A percentile compares a stretch with the other conserved stretches of the same genome.
These are phyloP conservation scores for Trametes villosa DNA, from an alignment of 768 basidiomycete genomes.

Conservation along the genomic window DNA sequence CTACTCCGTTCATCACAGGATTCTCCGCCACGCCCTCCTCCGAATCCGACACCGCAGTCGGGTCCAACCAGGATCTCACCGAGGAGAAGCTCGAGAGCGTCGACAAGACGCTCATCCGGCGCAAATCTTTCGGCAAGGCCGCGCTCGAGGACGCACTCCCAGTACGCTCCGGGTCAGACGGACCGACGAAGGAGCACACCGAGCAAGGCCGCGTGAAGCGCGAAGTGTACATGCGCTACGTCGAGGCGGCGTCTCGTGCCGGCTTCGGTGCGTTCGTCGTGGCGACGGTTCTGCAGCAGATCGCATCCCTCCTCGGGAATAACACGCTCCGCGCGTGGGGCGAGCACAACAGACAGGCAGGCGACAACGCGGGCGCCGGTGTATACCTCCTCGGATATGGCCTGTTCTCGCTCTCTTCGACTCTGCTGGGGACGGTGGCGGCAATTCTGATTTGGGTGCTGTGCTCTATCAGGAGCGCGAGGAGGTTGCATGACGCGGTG, in stretches of 20 bases:
- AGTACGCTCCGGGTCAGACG: slow-evolving; percentile 46
- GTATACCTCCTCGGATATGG: slow-evolving; percentile 69
- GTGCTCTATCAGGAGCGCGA: slow-evolving; percentile 76
- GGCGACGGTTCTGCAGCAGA: slow-evolving; percentile 59
- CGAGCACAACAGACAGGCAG: slow-evolving; percentile 68
- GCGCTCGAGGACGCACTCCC: slow-evolving; percentile 48
- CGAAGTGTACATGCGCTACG: slow-evolving; percentile 76
- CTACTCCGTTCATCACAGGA: slow-evolving; percentile 36
- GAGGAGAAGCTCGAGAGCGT: slow-evolving; percentile 38
- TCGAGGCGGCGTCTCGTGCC: slow-evolving; percentile 74
- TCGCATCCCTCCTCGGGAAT: slow-evolving; percentile 59
- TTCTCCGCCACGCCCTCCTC: slow-evolving; percentile 34
- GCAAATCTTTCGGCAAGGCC: slow-evolving; percentile 63
- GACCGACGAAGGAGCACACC: slow-evolving; percentile 67
- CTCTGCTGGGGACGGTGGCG: slow-evolving; percentile 55
- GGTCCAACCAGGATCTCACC: slow-evolving; percentile 25
- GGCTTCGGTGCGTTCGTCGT: slow-evolving; percentile 68
- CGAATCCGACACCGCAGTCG: slow-evolving; percentile 30
- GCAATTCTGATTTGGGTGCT: slow-evolving; percentile 76
- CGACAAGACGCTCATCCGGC: slow-evolving; percentile 60
- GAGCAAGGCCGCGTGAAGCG: slow-evolving; percentile 83
- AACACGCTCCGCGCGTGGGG: slow-evolving; percentile 81
- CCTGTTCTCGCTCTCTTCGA: slow-evolving; percentile 61
- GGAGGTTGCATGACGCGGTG: slow-evolving; percentile 76
- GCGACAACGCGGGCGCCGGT: slow-evolving; percentile 60